These are phyloP conservation scores for Forsythia viridissima DNA, from an alignment of 257 asterid genomes.

Conservation along the genomic window DNA sequence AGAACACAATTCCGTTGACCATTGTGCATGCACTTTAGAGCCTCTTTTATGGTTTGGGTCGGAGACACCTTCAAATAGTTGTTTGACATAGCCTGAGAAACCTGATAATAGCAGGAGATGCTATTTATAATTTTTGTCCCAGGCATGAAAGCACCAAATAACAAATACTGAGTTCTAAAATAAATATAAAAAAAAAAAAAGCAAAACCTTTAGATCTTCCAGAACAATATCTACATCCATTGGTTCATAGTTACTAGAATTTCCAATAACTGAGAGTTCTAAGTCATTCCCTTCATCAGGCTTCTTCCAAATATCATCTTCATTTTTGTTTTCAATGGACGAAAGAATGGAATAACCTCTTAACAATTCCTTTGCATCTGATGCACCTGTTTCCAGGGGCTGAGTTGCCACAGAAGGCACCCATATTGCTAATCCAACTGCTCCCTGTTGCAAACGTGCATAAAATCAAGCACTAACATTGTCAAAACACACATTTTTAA, in stretches of 20 bases:
- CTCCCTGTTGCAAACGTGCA: conserved; percentile 62
- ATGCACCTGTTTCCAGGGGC: conserved; percentile 59
- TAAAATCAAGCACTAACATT: not conserved
- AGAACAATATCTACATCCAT: conserved; percentile 59
- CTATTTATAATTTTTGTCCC: conserved; percentile 1
- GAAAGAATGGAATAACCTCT: conserved; percentile 68
- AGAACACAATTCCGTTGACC: conserved; percentile 68
- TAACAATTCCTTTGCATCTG: conserved; percentile 48
- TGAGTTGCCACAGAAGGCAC: conserved; percentile 93
- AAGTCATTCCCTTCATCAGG: conserved; percentile 54
- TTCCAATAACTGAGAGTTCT: conserved; percentile 67
- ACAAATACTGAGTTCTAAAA: conserved; percentile 16
- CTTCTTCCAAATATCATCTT: conserved; percentile 42
- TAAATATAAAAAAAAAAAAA: conserved; percentile 16
- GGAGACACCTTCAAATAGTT: conserved; percentile 57
- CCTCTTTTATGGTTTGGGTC: conserved; percentile 72
- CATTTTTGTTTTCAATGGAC: conserved; percentile 61
- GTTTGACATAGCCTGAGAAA: conserved; percentile 79
- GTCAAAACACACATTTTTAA: not conserved
- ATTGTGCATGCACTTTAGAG: conserved; percentile 65
- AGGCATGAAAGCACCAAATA: not conserved
- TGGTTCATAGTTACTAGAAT: conserved; percentile 39
- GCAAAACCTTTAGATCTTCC: conserved; percentile 75
- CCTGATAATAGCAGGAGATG: conserved; percentile 52
- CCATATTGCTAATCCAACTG: conserved; percentile 99